Percentiles rank a stretch among this genome's conserved stretches.
Conservation (phyloP, 202 grass and related monocot species). For the Zizania palustris region DNA sequence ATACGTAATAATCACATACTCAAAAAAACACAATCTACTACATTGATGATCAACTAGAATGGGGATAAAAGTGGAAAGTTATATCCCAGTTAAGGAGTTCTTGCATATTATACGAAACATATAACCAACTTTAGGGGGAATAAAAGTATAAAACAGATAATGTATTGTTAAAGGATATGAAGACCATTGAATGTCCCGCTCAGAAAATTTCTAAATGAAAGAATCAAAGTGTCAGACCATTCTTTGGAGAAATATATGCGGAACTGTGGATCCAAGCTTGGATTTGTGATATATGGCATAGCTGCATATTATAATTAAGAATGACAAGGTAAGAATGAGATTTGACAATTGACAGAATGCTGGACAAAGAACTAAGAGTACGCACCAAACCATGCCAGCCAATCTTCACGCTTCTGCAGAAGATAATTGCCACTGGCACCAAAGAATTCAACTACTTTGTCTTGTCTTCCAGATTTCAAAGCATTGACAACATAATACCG, state of each 20-base stretch:
- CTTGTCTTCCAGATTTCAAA: conserved; percentile 69
- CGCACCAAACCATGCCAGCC: conserved; percentile 87
- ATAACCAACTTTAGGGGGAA: background rate
- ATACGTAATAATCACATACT: conserved; percentile 1
- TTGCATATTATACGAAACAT: background rate
- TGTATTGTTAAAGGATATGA: conserved; percentile 73
- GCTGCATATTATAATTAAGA: conserved; percentile 62
- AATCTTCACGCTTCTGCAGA: conserved; percentile 79
- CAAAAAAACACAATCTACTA: background rate
- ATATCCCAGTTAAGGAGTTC: conserved; percentile 13
- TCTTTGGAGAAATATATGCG: conserved; percentile 47
- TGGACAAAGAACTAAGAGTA: conserved; percentile 36
- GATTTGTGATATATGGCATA: conserved; percentile 84
- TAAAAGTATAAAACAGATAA: background rate
- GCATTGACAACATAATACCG: conserved; percentile 83
- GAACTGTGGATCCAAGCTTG: conserved; percentile 81
- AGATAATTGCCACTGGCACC: conserved; percentile 58
- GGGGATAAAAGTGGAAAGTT: background rate
- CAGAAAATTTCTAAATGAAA: conserved; percentile 82
- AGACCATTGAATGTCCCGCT: conserved; percentile 88
- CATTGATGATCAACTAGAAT: background rate
- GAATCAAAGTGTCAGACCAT: conserved; percentile 77
- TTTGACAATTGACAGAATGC: background rate
- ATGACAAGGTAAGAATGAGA: conserved; percentile 40
- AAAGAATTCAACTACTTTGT: conserved; percentile 84